Evolutionary conservation across 768 basidiomycete species (phyloP).

Genomic region (Lactarius hengduanensis): DNA sequence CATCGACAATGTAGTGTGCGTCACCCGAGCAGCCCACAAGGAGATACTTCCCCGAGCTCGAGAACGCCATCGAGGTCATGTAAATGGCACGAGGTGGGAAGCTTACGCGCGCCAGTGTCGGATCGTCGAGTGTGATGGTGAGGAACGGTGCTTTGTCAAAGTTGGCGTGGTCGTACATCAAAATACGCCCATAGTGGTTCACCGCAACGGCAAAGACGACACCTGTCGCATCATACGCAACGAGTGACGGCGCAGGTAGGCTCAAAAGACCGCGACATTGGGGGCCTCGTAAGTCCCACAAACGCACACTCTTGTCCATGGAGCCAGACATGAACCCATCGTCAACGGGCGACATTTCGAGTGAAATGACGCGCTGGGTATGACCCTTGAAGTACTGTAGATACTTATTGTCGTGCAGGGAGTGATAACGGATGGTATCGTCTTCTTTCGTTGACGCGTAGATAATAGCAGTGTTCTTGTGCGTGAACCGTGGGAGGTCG

Average conservation of each 20-base stretch:
- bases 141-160: conserved; percentile 93
- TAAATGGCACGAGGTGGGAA: conserved; percentile 86
- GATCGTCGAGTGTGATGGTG: conserved; percentile 79
- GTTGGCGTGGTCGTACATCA: conserved; percentile 82
- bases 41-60: conserved; percentile 84
- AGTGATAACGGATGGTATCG: conserved; percentile 93
- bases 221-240: conserved; percentile 82
- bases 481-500: conserved; percentile 92
- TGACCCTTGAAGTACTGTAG: conserved; percentile 96
- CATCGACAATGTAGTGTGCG: conserved; percentile 91
- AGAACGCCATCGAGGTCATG: conserved; percentile 91
- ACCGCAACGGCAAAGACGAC: conserved; percentile 85
- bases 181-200: conserved; percentile 77
- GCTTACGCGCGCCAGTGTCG: conserved; percentile 66
- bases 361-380: conserved; percentile 80
- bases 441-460: conserved; percentile 95
- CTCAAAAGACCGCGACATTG: conserved; percentile 76
- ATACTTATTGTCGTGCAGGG: conserved; percentile 94
- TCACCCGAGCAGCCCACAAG: conserved; percentile 91
- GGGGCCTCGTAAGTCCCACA: conserved; percentile 90
- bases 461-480: conserved; percentile 79
- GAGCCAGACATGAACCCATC: conserved; percentile 96
- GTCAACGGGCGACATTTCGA: conserved; percentile 89
- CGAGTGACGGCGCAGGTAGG: conserved; percentile 69
- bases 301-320: conserved; percentile 88